phyloP scores from a whole-genome alignment of 202 grass and related monocot genomes.

The Digitaria exilis region DNA sequence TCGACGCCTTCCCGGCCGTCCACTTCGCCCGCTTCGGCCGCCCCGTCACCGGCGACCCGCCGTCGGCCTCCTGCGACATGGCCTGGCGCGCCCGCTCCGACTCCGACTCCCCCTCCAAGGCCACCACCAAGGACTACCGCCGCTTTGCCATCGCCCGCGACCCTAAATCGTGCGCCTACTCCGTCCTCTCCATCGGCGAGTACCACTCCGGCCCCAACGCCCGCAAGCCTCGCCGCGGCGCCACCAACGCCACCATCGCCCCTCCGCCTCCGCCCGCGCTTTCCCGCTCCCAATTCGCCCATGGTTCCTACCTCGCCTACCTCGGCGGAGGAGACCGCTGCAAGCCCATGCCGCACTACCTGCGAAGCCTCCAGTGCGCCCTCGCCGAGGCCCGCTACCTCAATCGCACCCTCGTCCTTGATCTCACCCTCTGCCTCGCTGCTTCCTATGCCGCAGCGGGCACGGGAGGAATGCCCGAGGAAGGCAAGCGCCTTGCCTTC shows the following conservation, averaged over 20 bases:
- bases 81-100: slow-evolving; percentile 75
- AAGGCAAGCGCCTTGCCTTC: slow-evolving; percentile 64
- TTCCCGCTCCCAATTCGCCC: slow-evolving; percentile 60
- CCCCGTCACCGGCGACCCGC: slow-evolving; percentile 37
- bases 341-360: slow-evolving; percentile 88
- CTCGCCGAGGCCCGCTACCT: slow-evolving; percentile 60
- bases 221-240: slow-evolving; percentile 60
- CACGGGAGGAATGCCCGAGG: slow-evolving; percentile 51
- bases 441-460: slow-evolving; percentile 42
- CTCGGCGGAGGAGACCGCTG: slow-evolving; percentile 64
- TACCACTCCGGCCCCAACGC: slow-evolving; percentile 79
- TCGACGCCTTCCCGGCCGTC: slow-evolving; percentile 60
- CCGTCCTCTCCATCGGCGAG: slow-evolving; percentile 64
- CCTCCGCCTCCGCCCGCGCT: slow-evolving; percentile 53
- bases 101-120: slow-evolving; percentile 49
- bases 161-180: slow-evolving; percentile 58
- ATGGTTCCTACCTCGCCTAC: slow-evolving; percentile 69
- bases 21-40: slow-evolving; percentile 75
- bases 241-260: slow-evolving; percentile 34
- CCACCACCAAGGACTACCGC: slow-evolving; percentile 81
- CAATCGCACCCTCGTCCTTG: slow-evolving; percentile 78
- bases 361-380: slow-evolving; percentile 68
- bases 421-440: slow-evolving; percentile 72
- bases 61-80: slow-evolving; percentile 67
- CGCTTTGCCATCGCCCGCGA: slow-evolving; percentile 63